Evolutionary conservation across 208 protist genomes (phyloP), one percentile per base, ranked within the genome.

Genomic region (Sergeia podlipaevii): DNA sequence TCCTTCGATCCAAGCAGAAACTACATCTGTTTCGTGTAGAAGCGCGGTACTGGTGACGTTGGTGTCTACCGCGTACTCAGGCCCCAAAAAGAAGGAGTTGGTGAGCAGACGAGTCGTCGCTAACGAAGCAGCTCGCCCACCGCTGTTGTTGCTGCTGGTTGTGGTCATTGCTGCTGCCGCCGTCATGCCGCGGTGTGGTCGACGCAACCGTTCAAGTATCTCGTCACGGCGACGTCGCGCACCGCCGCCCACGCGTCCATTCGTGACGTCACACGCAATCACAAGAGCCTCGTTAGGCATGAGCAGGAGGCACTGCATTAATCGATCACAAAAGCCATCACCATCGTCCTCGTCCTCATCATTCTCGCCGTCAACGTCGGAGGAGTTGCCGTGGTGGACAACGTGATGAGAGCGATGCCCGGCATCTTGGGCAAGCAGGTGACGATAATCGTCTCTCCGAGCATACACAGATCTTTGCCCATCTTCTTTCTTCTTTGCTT

Each of bases 161-260:
- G n/a, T n/a, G n/a, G n/a, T n/a, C 47, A 34, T 18, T 36, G 26
- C 18, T n/a, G 26, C 29, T 15, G 26, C 5, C 4, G 21, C 21
- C 11, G 21, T 32, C 15, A 20, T 34, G 34, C 41, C 6, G 10
- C 53, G 13, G 13, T 23, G 17, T 7, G 3, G 44, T 3, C 33
- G 38, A 8, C 26, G 45, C 45, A 13, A 36, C 33, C 62, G 36
- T 38, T 62, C n/a, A n/a, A n/a, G n/a, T n/a, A n/a, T n/a, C n/a
- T 32, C 33, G 29, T 52, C 37, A 57, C 55, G 3, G 32, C 5
- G 36, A 59, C 36, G 65, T 51, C 63, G 26, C 43, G 51, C 4
- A 30, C 13, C 57, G 63, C 57, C 65, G 65, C 60, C 11, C 49
- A n/a, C n/a, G n/a, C n/a, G n/a, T n/a, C n/a, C n/a, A n/a, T n/a